Evolutionary conservation across 2,329 filamentous ascomycete genomes (phyloP), one percentile per base, ranked within the genome.

Genomic region (Chrysoporthe cubensis): DNA sequence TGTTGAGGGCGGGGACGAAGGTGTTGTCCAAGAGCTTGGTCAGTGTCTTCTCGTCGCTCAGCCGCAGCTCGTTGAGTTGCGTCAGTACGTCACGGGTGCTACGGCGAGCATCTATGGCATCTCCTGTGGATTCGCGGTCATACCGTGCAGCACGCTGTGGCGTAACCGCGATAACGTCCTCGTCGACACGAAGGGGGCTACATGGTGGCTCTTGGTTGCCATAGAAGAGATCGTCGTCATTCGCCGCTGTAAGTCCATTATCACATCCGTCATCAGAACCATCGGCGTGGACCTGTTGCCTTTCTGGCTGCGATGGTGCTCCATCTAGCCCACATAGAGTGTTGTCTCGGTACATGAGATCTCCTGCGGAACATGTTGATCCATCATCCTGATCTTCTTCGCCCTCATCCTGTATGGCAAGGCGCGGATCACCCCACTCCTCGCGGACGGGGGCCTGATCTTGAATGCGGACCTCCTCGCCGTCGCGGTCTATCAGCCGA

Each of bases 1-100:
- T 26, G 43, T 46, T 42, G 5, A 69, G 67, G 14, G 34, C 64
- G 4, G n/a, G 46, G n/a, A 48, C 54, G 18, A 61, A 52, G 43
- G 18, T 7, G n/a, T n/a, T 61, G 1, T 50, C 50, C 6, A 69
- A 34, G 16, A 69, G 48, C n/a, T 58, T 21, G 2, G 46, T 7
- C 16, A 62, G 5, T 5, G 26, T 21, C 1, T 13, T 3, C 4
- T n/a, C 9, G 4, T 58, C 4, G 2, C 8, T 42, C 11, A 66
- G 18, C 2, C 56, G 11, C 21, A 69, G 42, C 9, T 26, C 3
- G 40, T 48, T 26, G 4, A 69, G 65, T 14, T 67, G 64, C n/a
- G 32, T 37, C 16, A 69, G 32, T 6, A 67, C 11, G 3, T 4
- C 21, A 3, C 21, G 54, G 44, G 42, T 48, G 52, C 58, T 40